phyloP scores from a whole-genome alignment of 2,329 filamentous ascomycete species.

The Botrytis deweyae region DNA sequence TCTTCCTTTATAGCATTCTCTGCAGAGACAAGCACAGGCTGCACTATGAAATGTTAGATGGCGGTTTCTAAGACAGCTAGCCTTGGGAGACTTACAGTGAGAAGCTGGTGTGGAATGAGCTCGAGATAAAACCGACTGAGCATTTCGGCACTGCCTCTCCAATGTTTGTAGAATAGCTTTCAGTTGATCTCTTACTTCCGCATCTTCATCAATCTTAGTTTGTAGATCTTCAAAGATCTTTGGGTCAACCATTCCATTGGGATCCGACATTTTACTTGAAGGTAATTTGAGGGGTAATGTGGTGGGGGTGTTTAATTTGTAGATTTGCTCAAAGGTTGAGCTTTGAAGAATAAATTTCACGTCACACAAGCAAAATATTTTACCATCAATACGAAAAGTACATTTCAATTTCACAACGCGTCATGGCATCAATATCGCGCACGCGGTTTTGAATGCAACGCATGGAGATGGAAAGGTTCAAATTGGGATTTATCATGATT shows the following conservation, averaged over 20 bases:
- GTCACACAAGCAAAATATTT: slow-evolving; percentile 4
- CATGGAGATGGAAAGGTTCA: background rate
- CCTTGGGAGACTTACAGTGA: slow-evolving; percentile 50
- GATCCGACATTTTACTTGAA: slow-evolving; percentile 26
- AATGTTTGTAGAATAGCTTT: slow-evolving; percentile 77
- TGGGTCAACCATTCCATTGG: slow-evolving; percentile 53
- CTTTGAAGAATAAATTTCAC: background rate
- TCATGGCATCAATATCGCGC: background rate
- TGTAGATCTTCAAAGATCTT: slow-evolving; percentile 85
- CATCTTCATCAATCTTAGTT: slow-evolving; percentile 85
- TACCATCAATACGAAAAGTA: background rate
- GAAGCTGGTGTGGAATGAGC: slow-evolving; percentile 81
- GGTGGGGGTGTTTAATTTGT: background rate
- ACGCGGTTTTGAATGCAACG: background rate
- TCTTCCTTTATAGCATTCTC: slow-evolving; percentile 70
- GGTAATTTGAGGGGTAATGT: slow-evolving; percentile 13
- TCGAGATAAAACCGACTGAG: slow-evolving; percentile 79
- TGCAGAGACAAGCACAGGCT: slow-evolving; percentile 66
- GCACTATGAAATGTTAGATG: slow-evolving; percentile 50
- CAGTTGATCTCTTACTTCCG: slow-evolving; percentile 76
- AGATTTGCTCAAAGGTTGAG: background rate
- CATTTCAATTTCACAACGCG: background rate
- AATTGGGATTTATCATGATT: background rate
- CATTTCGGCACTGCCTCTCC: slow-evolving; percentile 77
- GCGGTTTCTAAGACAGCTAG: background rate